phyloP scores from a whole-genome alignment of 1,139 yeast species.

The Petasospora rhodanensis region DNA sequence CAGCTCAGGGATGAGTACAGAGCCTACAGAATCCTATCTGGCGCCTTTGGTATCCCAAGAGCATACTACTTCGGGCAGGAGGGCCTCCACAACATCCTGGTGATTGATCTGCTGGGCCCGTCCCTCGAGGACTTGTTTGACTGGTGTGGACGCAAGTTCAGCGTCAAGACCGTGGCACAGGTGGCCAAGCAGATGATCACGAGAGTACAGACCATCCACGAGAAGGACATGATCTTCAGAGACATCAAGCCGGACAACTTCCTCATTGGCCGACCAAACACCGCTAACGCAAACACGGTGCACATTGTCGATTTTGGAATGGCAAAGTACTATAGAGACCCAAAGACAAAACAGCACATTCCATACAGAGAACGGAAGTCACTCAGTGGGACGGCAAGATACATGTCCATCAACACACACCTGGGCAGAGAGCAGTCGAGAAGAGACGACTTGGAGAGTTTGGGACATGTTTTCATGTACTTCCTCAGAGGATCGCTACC shows the following conservation, averaged over 20 bases:
- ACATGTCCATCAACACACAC: no score
- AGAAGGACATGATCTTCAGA: slow-evolving; percentile 65
- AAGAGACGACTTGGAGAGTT: no score
- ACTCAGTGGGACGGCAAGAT: no score
- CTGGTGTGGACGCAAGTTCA: slow-evolving; percentile 73
- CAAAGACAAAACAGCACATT: no score
- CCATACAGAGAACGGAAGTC: no score
- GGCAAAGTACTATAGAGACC: no score
- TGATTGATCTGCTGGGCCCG: slow-evolving; percentile 72
- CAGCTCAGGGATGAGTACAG: slow-evolving; percentile 75
- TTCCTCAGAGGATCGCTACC: no score
- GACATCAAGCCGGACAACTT: slow-evolving; percentile 95
- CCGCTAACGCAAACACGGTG: slow-evolving; percentile 69
- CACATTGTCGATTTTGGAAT: slow-evolving; percentile 97
- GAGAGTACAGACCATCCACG: slow-evolving; percentile 62
- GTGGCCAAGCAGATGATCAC: slow-evolving; percentile 73
- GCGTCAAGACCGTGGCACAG: slow-evolving; percentile 67
- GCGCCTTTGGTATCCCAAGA: slow-evolving; percentile 61
- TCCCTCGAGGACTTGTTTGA: slow-evolving; percentile 75
- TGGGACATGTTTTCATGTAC: no score
- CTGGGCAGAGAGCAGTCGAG: no score
- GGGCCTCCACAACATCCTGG: slow-evolving; percentile 70
- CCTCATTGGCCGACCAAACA: slow-evolving; percentile 82
- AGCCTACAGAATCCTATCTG: slow-evolving; percentile 61
- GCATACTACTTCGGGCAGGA: slow-evolving; percentile 81